Evolutionary conservation across 2,329 filamentous ascomycete genomes (phyloP).

Genomic region (Fusarium tupiense): DNA sequence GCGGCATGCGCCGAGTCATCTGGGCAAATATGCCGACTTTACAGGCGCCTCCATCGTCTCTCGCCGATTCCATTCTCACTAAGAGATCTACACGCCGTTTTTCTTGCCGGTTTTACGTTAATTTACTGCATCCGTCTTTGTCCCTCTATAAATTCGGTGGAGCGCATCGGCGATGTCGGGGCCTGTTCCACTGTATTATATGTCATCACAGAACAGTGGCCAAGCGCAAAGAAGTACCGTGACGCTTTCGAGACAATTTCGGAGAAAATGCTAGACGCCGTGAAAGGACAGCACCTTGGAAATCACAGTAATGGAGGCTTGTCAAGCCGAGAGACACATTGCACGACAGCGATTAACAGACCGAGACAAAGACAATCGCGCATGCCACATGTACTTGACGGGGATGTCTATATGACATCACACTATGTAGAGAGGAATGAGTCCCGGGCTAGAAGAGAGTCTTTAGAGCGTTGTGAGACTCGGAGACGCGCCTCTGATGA

Average conservation of each 20-base stretch:
- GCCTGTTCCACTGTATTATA: background rate
- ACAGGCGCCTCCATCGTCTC: background rate
- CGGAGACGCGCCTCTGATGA: background rate
- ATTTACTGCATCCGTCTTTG: background rate
- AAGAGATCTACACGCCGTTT: background rate
- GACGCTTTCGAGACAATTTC: background rate
- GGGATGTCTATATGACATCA: background rate
- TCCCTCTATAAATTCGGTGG: background rate
- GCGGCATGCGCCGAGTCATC: background rate
- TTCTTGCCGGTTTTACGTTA: background rate
- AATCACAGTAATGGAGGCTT: background rate
- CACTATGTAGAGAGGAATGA: background rate
- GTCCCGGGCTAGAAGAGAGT: background rate
- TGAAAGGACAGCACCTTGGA: background rate
- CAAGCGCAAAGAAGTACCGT: background rate
- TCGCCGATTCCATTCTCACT: background rate
- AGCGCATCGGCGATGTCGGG: background rate
- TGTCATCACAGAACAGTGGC: background rate
- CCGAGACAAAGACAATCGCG: background rate
- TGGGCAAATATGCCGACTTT: background rate
- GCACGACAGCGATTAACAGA: background rate
- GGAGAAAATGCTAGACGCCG: background rate
- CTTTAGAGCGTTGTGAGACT: background rate
- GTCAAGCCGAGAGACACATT: background rate
- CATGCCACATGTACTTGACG: background rate